These are phyloP conservation scores for Fraxinus cuspidata DNA, from an alignment of 257 asterid genomes.

Conservation along the genomic window DNA sequence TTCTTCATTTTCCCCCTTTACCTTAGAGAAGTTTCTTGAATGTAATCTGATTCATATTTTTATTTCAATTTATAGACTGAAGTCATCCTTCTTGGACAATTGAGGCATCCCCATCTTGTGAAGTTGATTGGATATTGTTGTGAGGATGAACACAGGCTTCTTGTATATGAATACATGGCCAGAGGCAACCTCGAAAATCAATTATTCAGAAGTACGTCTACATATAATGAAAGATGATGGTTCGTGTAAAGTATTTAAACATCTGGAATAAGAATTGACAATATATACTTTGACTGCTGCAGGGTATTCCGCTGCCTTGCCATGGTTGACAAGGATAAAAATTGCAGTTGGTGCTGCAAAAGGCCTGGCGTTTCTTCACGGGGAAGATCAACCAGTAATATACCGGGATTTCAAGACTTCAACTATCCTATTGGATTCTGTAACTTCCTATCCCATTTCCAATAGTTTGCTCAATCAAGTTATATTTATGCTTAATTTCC, in stretches of 20 bases:
- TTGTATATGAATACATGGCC: slow-evolving; percentile 77
- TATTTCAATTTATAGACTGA: slow-evolving; percentile 49
- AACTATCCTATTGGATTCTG: slow-evolving; percentile 54
- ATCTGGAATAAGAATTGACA: not conserved
- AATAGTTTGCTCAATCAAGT: not conserved
- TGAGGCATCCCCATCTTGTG: slow-evolving; percentile 76
- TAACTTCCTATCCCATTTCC: slow-evolving; percentile 9
- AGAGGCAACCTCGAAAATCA: slow-evolving; percentile 78
- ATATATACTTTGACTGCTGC: slow-evolving; percentile 18
- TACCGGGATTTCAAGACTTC: slow-evolving; percentile 83
- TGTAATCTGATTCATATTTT: not conserved
- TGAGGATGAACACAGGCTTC: slow-evolving; percentile 76
- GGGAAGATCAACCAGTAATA: slow-evolving; percentile 68
- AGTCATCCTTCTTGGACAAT: slow-evolving; percentile 73
- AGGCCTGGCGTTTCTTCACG: slow-evolving; percentile 79
- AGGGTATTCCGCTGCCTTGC: slow-evolving; percentile 55
- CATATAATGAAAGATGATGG: not conserved
- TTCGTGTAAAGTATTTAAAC: not conserved
- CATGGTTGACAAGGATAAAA: slow-evolving; percentile 72
- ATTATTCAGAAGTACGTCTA: slow-evolving; percentile 58
- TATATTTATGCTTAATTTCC: not conserved
- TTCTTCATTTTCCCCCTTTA: not conserved
- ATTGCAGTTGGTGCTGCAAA: slow-evolving; percentile 75
- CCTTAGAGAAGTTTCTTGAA: not conserved
- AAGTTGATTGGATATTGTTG: slow-evolving; percentile 83